Percentiles rank a stretch among this genome's conserved stretches.
Evolutionary conservation across 2,329 filamentous ascomycete genomes (phyloP).

Genomic region (Lasiodiplodia theobromae): DNA sequence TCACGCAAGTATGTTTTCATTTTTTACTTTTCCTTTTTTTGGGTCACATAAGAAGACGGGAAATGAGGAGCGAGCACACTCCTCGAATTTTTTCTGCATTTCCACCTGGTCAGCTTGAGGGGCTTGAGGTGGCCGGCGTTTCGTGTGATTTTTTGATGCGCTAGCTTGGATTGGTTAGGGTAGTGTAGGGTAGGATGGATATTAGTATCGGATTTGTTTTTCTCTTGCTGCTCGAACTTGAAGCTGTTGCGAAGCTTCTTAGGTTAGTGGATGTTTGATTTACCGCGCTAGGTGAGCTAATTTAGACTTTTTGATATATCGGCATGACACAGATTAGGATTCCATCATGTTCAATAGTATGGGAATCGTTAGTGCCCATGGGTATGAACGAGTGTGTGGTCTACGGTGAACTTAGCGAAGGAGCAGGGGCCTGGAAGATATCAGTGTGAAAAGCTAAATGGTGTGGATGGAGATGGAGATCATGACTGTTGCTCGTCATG

Average conservation of each 20-base stretch:
- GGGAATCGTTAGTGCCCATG: too few species aligned
- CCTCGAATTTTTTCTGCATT: neutral
- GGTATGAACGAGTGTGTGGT: too few species aligned
- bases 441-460: too few species aligned
- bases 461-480: too few species aligned
- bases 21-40: neutral
- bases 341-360: too few species aligned
- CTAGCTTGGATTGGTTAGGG: neutral
- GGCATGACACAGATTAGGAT: too few species aligned
- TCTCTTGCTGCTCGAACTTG: neutral
- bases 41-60: neutral
- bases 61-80: neutral
- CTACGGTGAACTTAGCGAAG: too few species aligned
- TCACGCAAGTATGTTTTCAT: neutral
- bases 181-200: conserved; percentile 3
- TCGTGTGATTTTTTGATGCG: neutral
- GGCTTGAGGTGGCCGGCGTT: conserved; percentile 4
- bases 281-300: too few species aligned
- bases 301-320: too few species aligned
- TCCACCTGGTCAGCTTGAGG: neutral
- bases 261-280: too few species aligned
- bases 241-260: neutral
- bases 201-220: neutral
- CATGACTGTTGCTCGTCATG: too few species aligned
- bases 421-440: too few species aligned